These are phyloP conservation scores for Hymenoscyphus repandus DNA, from an alignment of 2,329 filamentous ascomycete genomes.

Conservation along the genomic window DNA sequence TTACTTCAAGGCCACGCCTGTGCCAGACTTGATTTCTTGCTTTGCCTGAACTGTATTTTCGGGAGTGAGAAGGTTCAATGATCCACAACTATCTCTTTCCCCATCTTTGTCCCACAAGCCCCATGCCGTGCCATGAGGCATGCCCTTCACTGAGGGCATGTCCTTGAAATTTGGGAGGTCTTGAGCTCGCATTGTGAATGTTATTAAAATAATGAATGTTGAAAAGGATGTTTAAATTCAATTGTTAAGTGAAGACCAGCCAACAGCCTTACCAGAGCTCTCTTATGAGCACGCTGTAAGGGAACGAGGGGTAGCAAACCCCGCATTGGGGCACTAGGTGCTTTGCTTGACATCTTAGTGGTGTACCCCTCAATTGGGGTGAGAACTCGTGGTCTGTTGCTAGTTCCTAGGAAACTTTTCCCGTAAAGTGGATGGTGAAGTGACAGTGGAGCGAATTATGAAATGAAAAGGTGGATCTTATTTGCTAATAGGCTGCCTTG, in stretches of 20 bases:
- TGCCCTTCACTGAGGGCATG: slow-evolving; percentile 36
- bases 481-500: too few species aligned
- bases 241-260: background rate
- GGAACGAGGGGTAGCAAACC: too few species aligned
- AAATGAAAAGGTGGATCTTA: too few species aligned
- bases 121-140: slow-evolving; percentile 40
- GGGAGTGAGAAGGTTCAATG: slow-evolving; percentile 40
- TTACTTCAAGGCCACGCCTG: slow-evolving; percentile 30
- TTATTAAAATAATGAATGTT: background rate
- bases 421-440: too few species aligned
- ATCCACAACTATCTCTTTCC: slow-evolving; percentile 39
- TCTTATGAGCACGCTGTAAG: too few species aligned
- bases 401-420: too few species aligned
- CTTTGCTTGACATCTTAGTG: too few species aligned
- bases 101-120: slow-evolving; percentile 43
- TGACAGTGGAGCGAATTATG: too few species aligned
- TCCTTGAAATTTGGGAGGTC: slow-evolving; percentile 35
- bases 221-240: background rate
- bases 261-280: background rate
- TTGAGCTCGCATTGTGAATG: slow-evolving; percentile 16
- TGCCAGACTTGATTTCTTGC: slow-evolving; percentile 37
- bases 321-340: too few species aligned
- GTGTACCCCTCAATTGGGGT: too few species aligned
- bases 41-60: slow-evolving; percentile 36
- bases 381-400: too few species aligned